phyloP scores from a whole-genome alignment of 2,329 filamentous ascomycete species.

The Tolypocladium tundrense region DNA sequence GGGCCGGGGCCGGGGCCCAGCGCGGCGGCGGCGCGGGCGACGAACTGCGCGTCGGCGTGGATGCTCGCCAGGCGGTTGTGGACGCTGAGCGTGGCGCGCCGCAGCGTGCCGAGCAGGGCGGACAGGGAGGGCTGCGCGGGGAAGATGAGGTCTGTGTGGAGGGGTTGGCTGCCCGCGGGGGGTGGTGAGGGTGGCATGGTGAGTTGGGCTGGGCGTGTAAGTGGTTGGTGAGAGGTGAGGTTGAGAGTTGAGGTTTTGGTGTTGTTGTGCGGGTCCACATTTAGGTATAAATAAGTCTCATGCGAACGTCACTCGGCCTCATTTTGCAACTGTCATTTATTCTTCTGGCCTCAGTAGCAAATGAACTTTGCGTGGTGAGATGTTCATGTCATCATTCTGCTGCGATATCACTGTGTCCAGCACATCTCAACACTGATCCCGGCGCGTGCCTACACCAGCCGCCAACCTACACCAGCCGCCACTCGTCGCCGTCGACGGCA shows the following conservation, averaged over 20 bases:
- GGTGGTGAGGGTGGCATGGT: neutral
- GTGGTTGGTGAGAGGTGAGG: neutral
- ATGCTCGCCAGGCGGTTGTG: constrained; percentile 78
- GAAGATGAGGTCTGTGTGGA: constrained; percentile 36
- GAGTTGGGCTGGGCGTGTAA: neutral
- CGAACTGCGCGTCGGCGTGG: constrained; percentile 64
- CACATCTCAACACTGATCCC: no score
- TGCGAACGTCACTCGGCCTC: neutral
- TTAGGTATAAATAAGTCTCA: no score
- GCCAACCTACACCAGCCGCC: constrained; percentile 46
- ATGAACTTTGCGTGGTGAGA: neutral
- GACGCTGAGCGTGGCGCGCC: constrained; percentile 66
- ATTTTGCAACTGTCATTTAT: neutral
- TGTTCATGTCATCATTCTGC: neutral
- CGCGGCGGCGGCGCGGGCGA: constrained; percentile 45
- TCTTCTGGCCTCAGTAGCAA: neutral
- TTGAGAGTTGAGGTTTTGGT: neutral
- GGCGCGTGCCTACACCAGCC: no score
- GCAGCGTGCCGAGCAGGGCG: constrained; percentile 60
- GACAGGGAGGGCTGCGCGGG: constrained; percentile 54
- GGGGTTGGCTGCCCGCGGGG: constrained; percentile 4
- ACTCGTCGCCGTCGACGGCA: constrained; percentile 50
- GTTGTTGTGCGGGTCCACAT: neutral
- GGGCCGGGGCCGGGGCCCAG: constrained; percentile 21
- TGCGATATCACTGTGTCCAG: neutral